Evolutionary conservation across 352 stramenopile species (phyloP), one percentile per base, ranked within the genome.

Genomic region (Aphanomyces euteiches): DNA sequence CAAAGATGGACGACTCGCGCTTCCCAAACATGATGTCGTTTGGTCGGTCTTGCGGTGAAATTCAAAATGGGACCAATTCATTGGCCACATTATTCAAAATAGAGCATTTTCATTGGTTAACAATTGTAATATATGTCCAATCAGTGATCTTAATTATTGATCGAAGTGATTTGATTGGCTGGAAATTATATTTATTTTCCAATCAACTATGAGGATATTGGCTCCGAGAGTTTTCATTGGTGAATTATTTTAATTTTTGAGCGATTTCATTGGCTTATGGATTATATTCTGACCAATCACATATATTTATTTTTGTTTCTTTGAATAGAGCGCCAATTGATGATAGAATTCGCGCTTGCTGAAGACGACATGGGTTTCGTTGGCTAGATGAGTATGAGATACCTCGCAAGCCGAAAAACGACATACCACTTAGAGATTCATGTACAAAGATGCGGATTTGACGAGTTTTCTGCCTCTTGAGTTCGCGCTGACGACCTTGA

Each of bases 1-100:
- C 87, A 47, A 95, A 95, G 67, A 67, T 19, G 13, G 39, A 56
- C 41, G 38, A 38, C 34, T 39, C n/a, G 17, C 59, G 59, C 41
- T 67, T 67, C 10, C 59, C 59, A 19, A 43, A 61, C 54, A 61
- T 61, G 5, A 7, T 36, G 21, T 36, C 15, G 50, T 28, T 28
- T 28, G 28, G 28, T 28, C 28, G 28, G 28, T 28, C 28, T 28
- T 28, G 28, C 2, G 28, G 28, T 28, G 28, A 28, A 28, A 28
- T 28, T 28, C 28, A 28, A 28, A 28, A 28, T 28, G 28, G 28
- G 28, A 28, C 28, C 28, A 28, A 28, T 28, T 28, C 28, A 28
- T 28, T 28, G 28, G 28, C 28, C 28, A 28, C 28, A 28, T 28
- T 28, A 28, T 28, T 28, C 28, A 28, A 28, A 28, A 28, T 28